Base-by-base conservation (phyloP, 2,329 filamentous ascomycete genomes). In the Hymenoscyphus scutula region DNA sequence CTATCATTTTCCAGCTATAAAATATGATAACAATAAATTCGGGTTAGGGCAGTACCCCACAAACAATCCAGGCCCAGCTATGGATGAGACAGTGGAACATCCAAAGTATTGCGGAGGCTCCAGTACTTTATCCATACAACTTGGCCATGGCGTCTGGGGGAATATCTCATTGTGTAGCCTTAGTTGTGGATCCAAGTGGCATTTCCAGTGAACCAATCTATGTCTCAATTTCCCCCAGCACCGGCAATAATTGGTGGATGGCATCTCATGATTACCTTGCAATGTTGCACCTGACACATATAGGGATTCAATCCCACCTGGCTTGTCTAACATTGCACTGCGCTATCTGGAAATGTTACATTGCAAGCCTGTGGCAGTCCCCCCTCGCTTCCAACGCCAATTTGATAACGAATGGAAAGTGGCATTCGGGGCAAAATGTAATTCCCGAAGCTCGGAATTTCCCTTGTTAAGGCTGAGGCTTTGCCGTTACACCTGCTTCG, bases 281-380 rank as follows among this genome's bases (percentile, higher is more conserved):
- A 56, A 34, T 56, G 29, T 34, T 32, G 17, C 29, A 32, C 51
- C 6, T n/a, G 53, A 32, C 53, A 56, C 53, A 34, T 37, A 5
- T 30, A 23, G 15, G 32, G 32, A 34, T 56, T 37, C 19, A 37
- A 32, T 34, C 2, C 17, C 53, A 34, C 17, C n/a, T 15, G 23
- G 23, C 17, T 17, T 34, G 53, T 56, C 30, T 19, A 56, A 56
- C 53, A 56, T 34, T 32, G 29, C 53, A 56, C 53, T 56, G 53
- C 29, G n/a, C 29, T 56, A 56, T 56, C 53, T 56, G 11, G 53
- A 23, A 13, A 29, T 32, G 19, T 37, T 56, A 30, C 53, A 37
- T 32, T 29, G 13, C 11, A 19, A 34, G 29, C 23, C 25, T 1
- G 45, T 11, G 23, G 45, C 13, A 51, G 45, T 51, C 17, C n/a